Evolutionary conservation across 2,329 filamentous ascomycete genomes (phyloP), one percentile per base, ranked within the genome.

Genomic region (Penicillium olsonii): DNA sequence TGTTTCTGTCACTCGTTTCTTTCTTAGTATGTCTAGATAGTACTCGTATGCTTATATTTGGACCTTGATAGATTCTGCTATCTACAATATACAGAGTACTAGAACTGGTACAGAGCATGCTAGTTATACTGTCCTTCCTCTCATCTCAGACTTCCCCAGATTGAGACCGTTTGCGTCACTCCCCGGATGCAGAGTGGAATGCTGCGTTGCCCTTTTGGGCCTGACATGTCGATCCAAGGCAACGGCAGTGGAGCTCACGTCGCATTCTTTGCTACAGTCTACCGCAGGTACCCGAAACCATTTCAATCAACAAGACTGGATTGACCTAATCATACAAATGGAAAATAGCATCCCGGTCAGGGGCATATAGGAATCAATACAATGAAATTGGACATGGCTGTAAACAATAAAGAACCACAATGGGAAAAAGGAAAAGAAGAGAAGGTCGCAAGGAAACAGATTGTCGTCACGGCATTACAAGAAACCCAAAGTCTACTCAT

Each of bases 141-240:
- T n/a, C n/a, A n/a, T n/a, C n/a, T n/a, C n/a, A n/a, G n/a, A 24
- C 11, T 37, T 15, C 38, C 44, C 39, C 45, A 35, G 45, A 37
- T 43, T 35, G 17, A 34, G n/a, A 17, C 47, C 54, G 58, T 62
- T 62, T 62, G 59, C 59, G 58, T 62, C 59, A 62, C 50, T 26
- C 37, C 52, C 59, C 59, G 59, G 58, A 62, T 58, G 43, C 45
- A 55, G 59, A 54, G 56, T 62, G 54, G 53, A 61, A 61, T 61
- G 53, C 50, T 53, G 42, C 50, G 33, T 59, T 55, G 22, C 57
- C 56, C 48, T 24, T 61, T 47, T 44, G 54, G 53, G 42, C 31
- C 50, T 61, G 57, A 56, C 57, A 55, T 57, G 50, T 61, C 57
- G 53, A 60, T 56, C 54, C 27, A 24, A 17, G 20, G 38, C 24